Evolutionary conservation across 208 protist species (phyloP).

Genomic region (Trypanosoma grayi): DNA sequence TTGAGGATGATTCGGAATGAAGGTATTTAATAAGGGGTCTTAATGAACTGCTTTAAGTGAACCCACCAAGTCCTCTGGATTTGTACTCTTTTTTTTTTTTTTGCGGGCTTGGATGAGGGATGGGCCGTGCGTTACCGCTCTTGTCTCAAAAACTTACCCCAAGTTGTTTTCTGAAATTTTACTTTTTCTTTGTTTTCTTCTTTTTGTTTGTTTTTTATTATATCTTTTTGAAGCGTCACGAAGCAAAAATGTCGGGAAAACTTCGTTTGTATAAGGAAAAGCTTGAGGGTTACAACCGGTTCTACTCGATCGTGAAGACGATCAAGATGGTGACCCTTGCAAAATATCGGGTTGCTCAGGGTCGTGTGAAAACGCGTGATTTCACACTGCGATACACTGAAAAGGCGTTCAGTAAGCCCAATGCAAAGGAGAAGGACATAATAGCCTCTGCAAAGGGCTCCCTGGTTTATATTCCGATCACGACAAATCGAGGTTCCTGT

Average conservation of each 20-base stretch:
- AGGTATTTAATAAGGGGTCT: conserved; percentile 6
- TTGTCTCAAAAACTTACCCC: neutral
- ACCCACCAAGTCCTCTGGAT: no score
- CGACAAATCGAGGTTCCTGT: conserved; percentile 89
- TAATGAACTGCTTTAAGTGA: no score
- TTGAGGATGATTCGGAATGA: conserved; percentile 61
- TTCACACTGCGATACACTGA: conserved; percentile 89
- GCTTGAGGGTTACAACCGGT: conserved; percentile 89
- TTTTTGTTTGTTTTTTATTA: conserved; percentile 16
- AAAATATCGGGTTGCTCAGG: conserved; percentile 78
- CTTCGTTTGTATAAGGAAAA: conserved; percentile 92
- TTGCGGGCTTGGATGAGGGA: no score
- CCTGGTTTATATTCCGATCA: conserved; percentile 81
- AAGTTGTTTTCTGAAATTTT: no score
- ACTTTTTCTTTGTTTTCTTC: conserved; percentile 10
- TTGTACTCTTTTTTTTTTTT: neutral
- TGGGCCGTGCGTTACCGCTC: no score
- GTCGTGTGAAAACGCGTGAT: conserved; percentile 81
- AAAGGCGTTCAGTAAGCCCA: conserved; percentile 81
- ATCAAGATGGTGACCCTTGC: conserved; percentile 93
- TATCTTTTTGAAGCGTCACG: conserved; percentile 8
- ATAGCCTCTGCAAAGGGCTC: conserved; percentile 36
- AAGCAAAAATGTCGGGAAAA: conserved; percentile 80
- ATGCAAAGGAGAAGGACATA: conserved; percentile 28
- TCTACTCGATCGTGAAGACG: conserved; percentile 91